These are phyloP conservation scores for Candida sanyaensis DNA, from an alignment of 1,139 yeast species.

Conservation along the genomic window DNA sequence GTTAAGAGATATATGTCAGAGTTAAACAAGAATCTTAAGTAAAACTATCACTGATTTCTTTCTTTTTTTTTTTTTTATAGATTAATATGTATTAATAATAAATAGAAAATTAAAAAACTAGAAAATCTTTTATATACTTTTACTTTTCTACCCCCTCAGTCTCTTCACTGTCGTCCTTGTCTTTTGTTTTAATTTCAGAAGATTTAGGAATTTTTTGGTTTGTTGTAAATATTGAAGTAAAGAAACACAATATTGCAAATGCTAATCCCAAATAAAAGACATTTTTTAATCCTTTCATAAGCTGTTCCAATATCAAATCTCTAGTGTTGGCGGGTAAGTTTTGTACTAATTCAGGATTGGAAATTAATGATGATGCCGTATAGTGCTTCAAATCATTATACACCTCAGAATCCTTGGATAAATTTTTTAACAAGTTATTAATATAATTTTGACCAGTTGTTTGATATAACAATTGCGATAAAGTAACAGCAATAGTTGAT, in stretches of 20 bases:
- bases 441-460: slow-evolving; percentile 27
- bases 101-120: no score
- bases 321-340: slow-evolving; percentile 25
- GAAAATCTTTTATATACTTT: no score
- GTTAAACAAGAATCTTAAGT: slow-evolving; percentile 14
- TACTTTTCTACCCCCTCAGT: slow-evolving; percentile 1
- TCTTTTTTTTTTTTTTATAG: no score
- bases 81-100: not conserved
- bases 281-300: slow-evolving; percentile 41
- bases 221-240: slow-evolving; percentile 36
- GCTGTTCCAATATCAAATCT: slow-evolving; percentile 25
- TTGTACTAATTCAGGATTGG: slow-evolving; percentile 31
- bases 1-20: slow-evolving; percentile 33
- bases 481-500: slow-evolving; percentile 48
- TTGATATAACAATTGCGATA: slow-evolving; percentile 50
- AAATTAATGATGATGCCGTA: slow-evolving; percentile 24
- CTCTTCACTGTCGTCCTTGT: slow-evolving; percentile 14
- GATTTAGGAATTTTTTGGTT: slow-evolving; percentile 40
- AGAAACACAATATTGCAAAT: slow-evolving; percentile 28
- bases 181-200: slow-evolving; percentile 24
- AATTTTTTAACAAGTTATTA: slow-evolving; percentile 14
- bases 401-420: slow-evolving; percentile 18
- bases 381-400: slow-evolving; percentile 18
- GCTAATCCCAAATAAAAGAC: slow-evolving; percentile 45
- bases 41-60: not conserved